A percentile compares a stretch with the other conserved stretches of the same genome.
Evolutionary conservation across 208 protist genomes (phyloP).

Genomic region (Leishmania guyanensis): DNA sequence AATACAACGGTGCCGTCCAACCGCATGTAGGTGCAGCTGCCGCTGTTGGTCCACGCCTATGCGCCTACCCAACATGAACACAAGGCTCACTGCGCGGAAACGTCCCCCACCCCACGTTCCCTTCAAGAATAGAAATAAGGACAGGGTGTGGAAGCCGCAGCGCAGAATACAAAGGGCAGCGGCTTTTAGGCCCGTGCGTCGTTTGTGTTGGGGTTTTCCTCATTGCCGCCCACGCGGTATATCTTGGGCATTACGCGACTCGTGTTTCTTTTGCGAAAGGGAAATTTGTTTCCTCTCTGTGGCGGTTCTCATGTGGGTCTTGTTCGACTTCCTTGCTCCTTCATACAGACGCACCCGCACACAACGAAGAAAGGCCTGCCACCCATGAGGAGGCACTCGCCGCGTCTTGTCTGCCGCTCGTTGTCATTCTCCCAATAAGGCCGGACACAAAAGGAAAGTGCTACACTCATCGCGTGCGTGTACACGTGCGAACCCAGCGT

Average conservation of each 20-base stretch:
- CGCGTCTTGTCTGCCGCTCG: not conserved
- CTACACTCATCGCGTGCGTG: not conserved
- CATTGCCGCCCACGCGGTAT: not conserved
- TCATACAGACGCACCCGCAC: not conserved
- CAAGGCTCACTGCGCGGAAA: not conserved
- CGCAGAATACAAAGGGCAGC: not conserved
- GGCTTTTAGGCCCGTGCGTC: not conserved
- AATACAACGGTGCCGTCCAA: constrained; percentile 38
- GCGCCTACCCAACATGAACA: too few species aligned
- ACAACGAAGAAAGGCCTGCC: not conserved
- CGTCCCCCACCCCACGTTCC: not conserved
- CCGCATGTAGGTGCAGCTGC: constrained; percentile 2
- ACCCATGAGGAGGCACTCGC: not conserved
- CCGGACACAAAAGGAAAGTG: not conserved
- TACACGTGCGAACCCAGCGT: not conserved
- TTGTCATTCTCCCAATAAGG: not conserved
- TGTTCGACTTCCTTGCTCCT: not conserved
- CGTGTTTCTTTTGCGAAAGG: not conserved
- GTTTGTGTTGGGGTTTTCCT: not conserved
- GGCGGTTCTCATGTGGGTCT: not conserved
- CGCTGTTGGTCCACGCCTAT: not conserved
- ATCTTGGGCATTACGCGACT: not conserved
- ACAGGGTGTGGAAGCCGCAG: not conserved
- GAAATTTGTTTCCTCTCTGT: not conserved
- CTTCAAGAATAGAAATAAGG: not conserved